phyloP scores from a whole-genome alignment of 2,329 filamentous ascomycete genomes.

The Ceratocystis diversiconidia region DNA sequence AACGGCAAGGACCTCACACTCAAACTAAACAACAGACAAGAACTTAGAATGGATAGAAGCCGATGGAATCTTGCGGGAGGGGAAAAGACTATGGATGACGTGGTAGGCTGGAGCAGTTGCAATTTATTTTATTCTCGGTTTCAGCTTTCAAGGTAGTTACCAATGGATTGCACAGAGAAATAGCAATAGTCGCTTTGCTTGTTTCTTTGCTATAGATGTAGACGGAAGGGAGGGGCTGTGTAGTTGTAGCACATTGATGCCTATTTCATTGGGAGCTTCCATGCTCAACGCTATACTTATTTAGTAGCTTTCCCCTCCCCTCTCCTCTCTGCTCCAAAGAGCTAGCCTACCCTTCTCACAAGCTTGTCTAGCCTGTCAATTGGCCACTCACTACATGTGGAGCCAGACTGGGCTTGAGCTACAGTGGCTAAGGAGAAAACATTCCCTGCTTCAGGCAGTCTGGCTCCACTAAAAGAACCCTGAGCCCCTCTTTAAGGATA shows the following conservation, averaged over 20 bases:
- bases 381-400: neutral
- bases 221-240: neutral
- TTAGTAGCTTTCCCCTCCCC: neutral
- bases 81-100: neutral
- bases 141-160: too few species aligned
- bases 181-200: neutral
- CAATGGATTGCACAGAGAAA: neutral
- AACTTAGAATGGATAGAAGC: neutral
- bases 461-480: neutral
- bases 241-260: neutral
- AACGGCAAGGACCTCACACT: neutral
- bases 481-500: neutral
- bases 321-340: neutral
- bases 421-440: neutral
- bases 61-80: neutral
- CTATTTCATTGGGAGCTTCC: neutral
- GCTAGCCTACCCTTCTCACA: neutral
- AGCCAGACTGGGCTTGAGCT: neutral
- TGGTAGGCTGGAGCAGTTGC: neutral
- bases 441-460: neutral
- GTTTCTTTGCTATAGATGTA: neutral
- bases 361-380: neutral
- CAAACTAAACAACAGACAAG: neutral
- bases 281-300: neutral
- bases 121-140: neutral